Conservation (phyloP, 2,329 filamentous ascomycete species). For the Catunica adiposa region DNA sequence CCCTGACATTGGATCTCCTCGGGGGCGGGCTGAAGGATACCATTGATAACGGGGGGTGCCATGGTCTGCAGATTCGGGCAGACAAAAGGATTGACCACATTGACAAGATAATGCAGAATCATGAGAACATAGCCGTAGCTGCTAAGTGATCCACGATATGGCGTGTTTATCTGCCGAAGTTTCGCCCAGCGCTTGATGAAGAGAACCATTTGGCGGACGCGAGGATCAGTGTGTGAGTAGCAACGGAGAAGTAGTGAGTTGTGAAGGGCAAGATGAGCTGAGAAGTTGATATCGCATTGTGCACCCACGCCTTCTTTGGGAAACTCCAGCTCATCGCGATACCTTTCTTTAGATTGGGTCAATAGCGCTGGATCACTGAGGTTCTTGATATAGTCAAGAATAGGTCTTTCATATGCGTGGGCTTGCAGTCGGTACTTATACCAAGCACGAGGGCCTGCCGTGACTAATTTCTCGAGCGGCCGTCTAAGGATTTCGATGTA, state of each 20-base stretch:
- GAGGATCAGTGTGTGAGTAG: constrained; percentile 63
- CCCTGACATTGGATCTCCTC: constrained; percentile 40
- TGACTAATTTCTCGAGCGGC: constrained; percentile 6
- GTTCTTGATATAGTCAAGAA: constrained; percentile 28
- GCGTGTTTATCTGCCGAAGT: constrained; percentile 66
- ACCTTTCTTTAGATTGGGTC: constrained; percentile 29
- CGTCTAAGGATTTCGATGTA: constrained; percentile 13
- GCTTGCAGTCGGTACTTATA: constrained; percentile 21
- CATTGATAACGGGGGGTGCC: constrained; percentile 27
- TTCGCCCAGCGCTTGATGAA: constrained; percentile 91
- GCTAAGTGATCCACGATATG: constrained; percentile 70
- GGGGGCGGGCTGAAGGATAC: constrained; percentile 19
- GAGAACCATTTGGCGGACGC: constrained; percentile 61
- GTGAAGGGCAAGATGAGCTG: constrained; percentile 64
- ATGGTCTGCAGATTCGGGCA: constrained; percentile 64
- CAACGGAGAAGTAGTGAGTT: constrained; percentile 72
- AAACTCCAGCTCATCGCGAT: constrained; percentile 53
- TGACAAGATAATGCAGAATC: constrained; percentile 80
- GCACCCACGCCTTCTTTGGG: constrained; percentile 63
- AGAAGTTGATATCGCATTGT: constrained; percentile 85
- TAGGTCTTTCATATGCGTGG: constrained; percentile 21
- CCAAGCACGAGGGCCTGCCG: constrained; percentile 11
- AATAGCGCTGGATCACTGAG: constrained; percentile 35
- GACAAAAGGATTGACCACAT: constrained; percentile 63
- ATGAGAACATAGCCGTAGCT: constrained; percentile 87